These are phyloP conservation scores for Endocalyx cinctus DNA, from an alignment of 2,329 filamentous ascomycete species.

Conservation along the genomic window DNA sequence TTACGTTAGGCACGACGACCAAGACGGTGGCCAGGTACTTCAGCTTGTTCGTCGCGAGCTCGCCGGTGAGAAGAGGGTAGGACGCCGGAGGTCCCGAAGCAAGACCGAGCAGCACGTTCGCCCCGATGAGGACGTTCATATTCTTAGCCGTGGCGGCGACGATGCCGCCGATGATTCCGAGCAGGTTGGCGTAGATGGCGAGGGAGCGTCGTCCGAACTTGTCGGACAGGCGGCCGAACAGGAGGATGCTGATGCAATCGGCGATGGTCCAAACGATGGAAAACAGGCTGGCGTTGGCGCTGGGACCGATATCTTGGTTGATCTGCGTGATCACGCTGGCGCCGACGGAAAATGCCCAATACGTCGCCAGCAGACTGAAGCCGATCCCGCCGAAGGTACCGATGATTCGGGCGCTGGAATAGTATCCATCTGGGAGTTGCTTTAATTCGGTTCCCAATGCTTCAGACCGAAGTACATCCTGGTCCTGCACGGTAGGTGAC, in stretches of 20 bases:
- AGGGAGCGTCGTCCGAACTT: constrained; percentile 11
- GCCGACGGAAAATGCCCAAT: too few relatives aligned
- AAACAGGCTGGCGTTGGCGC: constrained; percentile 9
- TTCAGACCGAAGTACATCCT: too few relatives aligned
- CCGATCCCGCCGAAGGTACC: too few relatives aligned
- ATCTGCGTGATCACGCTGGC: too few relatives aligned
- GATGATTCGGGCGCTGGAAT: too few relatives aligned
- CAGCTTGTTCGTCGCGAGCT: constrained; percentile 16
- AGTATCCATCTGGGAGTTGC: too few relatives aligned
- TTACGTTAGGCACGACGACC: constrained; percentile 13
- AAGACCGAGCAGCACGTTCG: constrained; percentile 15
- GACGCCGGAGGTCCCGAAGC: constrained; percentile 9
- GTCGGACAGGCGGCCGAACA: constrained; percentile 13
- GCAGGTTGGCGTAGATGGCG: constrained; percentile 10
- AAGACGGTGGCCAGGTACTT: constrained; percentile 13
- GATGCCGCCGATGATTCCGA: constrained; percentile 16
- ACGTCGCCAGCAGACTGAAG: too few relatives aligned
- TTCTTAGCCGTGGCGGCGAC: constrained; percentile 12
- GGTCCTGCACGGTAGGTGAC: too few relatives aligned
- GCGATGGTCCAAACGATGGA: constrained; percentile 11
- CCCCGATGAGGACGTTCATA: constrained; percentile 13
- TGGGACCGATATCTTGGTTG: constrained; percentile 10
- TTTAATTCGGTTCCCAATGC: too few relatives aligned
- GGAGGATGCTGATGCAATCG: constrained; percentile 12
- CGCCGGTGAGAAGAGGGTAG: constrained; percentile 14